Base-by-base conservation (phyloP, 2,329 filamentous ascomycete genomes). In the Claviceps citrina region DNA sequence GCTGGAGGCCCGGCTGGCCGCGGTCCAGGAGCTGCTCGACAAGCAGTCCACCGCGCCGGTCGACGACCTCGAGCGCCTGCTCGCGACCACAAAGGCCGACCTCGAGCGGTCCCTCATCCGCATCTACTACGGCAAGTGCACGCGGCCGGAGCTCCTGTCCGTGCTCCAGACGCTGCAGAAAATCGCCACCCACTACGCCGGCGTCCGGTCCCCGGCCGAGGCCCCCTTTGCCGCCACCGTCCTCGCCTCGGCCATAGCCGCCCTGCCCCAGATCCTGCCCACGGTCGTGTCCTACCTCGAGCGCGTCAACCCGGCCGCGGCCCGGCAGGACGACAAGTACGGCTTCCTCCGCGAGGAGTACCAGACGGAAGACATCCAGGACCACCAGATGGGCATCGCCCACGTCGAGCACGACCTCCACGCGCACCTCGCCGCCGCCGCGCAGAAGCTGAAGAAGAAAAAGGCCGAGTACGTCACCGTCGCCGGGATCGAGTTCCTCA, bases 71-170 rank as follows among this genome's bases (percentile, higher is more conserved):
- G 81, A 78, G 46, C 70, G 66, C 16, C 63, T 96, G 8, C 68
- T 98, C 1, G 66, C 69, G 20, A 80, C 71, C 43, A 78, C 81
- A 45, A 84, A 72, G 54, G 77, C 73, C 5, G 91, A 98, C 54
- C 73, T 98, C 5, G 91, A 98, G 60, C 86, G 91, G 49, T 91
- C 84, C 45, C 67, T 98, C 34, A 87, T 96, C 52, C 76, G 91
- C 33, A 93, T 98, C 43, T 98, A 96, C 65, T 98, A 98, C 60
- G 86, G 87, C 37, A 95, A 93, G 63, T 96, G 87, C 58, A 82
- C 84, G 1, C 78, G 91, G 0, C 81, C 87, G 0, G 91, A 98
- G 58, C 74, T 98, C 4, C 68, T 96, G 2, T 76, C 74, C 1
- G 80, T 93, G 4, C 67, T 98, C 1, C 87, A 96, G 57, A 82